A percentile compares a stretch with the other conserved stretches of the same genome.
phyloP scores from a whole-genome alignment of 345 rosid genomes.

The Acer campestre region DNA sequence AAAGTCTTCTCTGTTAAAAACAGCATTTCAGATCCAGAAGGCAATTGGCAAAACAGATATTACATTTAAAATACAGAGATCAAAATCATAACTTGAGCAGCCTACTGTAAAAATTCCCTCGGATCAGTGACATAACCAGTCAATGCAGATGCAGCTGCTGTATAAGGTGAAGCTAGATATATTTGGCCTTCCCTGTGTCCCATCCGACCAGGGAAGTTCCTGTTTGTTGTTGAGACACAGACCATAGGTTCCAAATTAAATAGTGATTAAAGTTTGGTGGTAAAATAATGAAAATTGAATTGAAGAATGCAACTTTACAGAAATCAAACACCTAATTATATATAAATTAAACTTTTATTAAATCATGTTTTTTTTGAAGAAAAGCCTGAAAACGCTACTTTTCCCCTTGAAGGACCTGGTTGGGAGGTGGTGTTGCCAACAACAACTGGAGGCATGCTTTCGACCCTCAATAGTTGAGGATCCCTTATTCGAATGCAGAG shows the following conservation, averaged over 20 bases:
- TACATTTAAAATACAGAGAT: neutral
- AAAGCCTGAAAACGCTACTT: conserved; percentile 19
- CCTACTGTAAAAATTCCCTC: conserved; percentile 85
- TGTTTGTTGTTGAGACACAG: conserved; percentile 81
- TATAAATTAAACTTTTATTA: too few species aligned
- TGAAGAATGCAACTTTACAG: too few species aligned
- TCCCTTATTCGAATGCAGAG: neutral
- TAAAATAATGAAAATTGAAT: too few species aligned
- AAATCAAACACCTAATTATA: too few species aligned
- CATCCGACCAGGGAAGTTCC: conserved; percentile 99
- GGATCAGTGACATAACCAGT: conserved; percentile 97
- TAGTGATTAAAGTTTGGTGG: too few species aligned
- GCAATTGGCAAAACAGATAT: neutral
- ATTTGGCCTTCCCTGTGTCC: conserved; percentile 99
- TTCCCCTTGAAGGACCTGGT: conserved; percentile 88
- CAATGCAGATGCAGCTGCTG: conserved; percentile 97
- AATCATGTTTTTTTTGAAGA: too few species aligned
- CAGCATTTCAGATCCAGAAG: neutral
- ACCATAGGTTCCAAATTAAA: too few species aligned
- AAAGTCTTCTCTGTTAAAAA: neutral
- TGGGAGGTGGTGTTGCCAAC: conserved; percentile 95
- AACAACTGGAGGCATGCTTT: conserved; percentile 71
- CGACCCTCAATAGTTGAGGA: conserved; percentile 69
- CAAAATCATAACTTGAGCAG: neutral
- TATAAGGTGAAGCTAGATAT: conserved; percentile 91